Base-by-base conservation (phyloP, 2,329 filamentous ascomycete species). In the Fusarium graminum region DNA sequence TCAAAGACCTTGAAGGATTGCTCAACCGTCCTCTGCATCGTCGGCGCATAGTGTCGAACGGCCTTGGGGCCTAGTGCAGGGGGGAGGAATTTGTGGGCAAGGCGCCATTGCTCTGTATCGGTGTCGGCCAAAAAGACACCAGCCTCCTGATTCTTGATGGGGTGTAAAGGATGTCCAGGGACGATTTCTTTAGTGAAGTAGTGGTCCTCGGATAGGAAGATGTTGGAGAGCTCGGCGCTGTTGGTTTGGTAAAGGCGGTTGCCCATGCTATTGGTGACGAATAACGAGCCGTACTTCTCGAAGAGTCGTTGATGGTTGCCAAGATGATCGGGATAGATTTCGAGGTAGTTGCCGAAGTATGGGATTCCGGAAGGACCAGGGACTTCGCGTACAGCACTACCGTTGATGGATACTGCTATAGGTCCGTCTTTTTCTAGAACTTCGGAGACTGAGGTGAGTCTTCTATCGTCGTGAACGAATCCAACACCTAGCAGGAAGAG, bases 21-120 rank as follows among this genome's bases (percentile, higher is more conserved):
- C 59, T 86, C 81, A 3, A 86, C 79, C 0, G 82, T 83, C 41
- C 78, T 71, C 57, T 88, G 85, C 85, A 90, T 89, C 0, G 80
- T 81, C 0, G 86, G 85, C 0, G 85, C 81, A 55, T 89, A 89
- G 67, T 89, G 87, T 0, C 83, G 78, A 2, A 89, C 85, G 0
- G 87, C 87, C 65, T 86, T 88, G 32, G 86, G 86, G 0, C 82
- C 82, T 6, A 89, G 75, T 0, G 85, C 83, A 0, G 87, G 86
- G 0, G 87, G 85, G 1, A 89, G 70, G 73, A 88, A 90, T 70
- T 89, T 90, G 76, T 89, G 88, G 0, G 83, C 81, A 0, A 81
- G 67, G 13, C 74, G 70, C 82, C 83, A 87, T 50, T 82, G 78
- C 12, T 80, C 77, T 0, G 80, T 82, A 14, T 85, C 78, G 0